Base-by-base conservation (phyloP, 176 grass and related monocot species). In the Oryza rufipogon region DNA sequence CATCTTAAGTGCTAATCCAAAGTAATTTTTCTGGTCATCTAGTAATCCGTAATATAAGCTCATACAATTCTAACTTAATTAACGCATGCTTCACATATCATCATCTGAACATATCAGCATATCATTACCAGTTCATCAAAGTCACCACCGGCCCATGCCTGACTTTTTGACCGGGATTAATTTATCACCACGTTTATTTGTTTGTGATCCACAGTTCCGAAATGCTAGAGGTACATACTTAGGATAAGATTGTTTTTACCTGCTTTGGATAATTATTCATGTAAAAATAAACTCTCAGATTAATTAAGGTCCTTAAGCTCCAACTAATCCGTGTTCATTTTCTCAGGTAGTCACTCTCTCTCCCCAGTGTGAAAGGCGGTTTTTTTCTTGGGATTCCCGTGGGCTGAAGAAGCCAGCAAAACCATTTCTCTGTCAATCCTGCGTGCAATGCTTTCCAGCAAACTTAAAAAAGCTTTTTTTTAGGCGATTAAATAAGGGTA, bases 331-430 rank as follows among this genome's bases (percentile, higher is more conserved):
- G 52, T n/a, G 52, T 32, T 76, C 12, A 23, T 32, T 19, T 23
- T 32, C 34, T 61, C 52, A 58, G 16, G 44, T 78, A n/a, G 45
- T 83, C 82, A 19, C 81, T 74, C 44, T 78, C 44, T 78, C 74
- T 46, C 36, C 46, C 66, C 19, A 13, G 80, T 87, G 88, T 90
- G 84, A 90, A 90, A 60, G 83, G 68, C 0, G 75, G 74, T 49
- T 74, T 49, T 32, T 63, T 11, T 9, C 79, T 0, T 69, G 48
- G 25, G 80, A 86, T 86, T 87, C 88, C 84, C 63, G 88, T 41
- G 68, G 63, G 66, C 14, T 52, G 49, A 26, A 26, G 49, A 52
- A 66, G 34, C 66, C 67, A 73, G 65, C 13, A 44, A 76, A 81
- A 30, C 68, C 20, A 41, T 78, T 68, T 46, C 45, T 77, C 45